Base-by-base conservation (phyloP, 495 filamentous ascomycete genomes). In the Aspergillus cristatus region DNA sequence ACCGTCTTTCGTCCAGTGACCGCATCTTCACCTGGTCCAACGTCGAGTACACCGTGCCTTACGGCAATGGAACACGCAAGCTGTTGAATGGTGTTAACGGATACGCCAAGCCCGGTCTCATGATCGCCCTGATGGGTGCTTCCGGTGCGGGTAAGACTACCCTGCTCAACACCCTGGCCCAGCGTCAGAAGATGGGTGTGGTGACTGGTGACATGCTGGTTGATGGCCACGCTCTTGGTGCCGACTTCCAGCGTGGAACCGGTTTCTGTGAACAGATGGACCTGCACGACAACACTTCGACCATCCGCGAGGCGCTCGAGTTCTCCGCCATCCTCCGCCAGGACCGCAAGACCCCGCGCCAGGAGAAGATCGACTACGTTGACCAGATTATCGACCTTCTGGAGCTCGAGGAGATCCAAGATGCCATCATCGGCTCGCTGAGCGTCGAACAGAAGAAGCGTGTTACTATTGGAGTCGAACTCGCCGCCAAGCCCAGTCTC, bases 241-340 rank as follows among this genome's bases (percentile, higher is more conserved):
- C 63, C 7, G 79, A 82, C 16, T 95, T 94, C 58, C 84, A 89
- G 50, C 73, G 87, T 14, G 72, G 73, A 14, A 90, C 85, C 25
- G 87, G 87, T 18, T 94, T 85, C 60, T 86, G 83, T 46, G 78
- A 93, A 54, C 87, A 95, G 56, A 84, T 84, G 65, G 87, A 94
- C 62, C 48, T 94, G 14, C 88, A 94, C 53, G 78, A 82, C 42
- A 62, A 60, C 11, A 79, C 78, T 10, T 62, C 75, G 12, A 83
- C 79, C 0, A 74, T 83, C 31, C 65, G 76, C 13, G 79, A 83
- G 51, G 79, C 79, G 2, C 65, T 83, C 18, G 73, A 78, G 35
- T 83, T 83, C 53, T 81, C 76, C 0, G 79, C 79, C 11, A 64
- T 79, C 15, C 67, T 82, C 28, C 70, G 79, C 35, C 79, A 83